Evolutionary conservation across 257 asterid species (phyloP).

Genomic region (Avicennia marina): DNA sequence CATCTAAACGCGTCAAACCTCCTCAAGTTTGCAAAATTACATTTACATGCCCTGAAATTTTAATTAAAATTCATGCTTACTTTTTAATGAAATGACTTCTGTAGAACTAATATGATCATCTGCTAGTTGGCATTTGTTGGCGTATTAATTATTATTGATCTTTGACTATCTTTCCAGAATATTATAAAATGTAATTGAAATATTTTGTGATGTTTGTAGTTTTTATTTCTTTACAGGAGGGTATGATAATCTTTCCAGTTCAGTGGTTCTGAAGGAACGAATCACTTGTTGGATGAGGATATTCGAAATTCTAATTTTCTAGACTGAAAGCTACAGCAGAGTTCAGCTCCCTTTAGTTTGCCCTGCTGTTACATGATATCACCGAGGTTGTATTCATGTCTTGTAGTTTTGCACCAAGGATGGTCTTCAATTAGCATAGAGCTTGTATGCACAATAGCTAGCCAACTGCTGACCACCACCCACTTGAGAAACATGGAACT

Average conservation of each 20-base stretch:
- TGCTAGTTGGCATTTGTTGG: not conserved
- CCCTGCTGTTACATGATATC: slow-evolving; percentile 6
- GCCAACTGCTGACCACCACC: slow-evolving; percentile 29
- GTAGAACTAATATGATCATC: not conserved
- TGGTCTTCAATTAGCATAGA: slow-evolving; percentile 13
- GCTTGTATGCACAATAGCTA: slow-evolving; percentile 40
- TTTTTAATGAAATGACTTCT: not conserved
- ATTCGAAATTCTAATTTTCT: not conserved
- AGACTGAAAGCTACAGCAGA: not conserved
- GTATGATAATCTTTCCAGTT: slow-evolving; percentile 25
- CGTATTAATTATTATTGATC: not conserved
- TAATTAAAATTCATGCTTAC: too few species aligned
- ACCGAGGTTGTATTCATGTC: slow-evolving; percentile 21
- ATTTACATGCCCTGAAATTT: too few species aligned
- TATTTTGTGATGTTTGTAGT: slow-evolving; percentile 7
- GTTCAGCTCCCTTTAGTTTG: slow-evolving; percentile 1
- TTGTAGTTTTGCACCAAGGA: slow-evolving; percentile 11
- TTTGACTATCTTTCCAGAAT: not conserved
- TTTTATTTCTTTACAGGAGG: slow-evolving; percentile 44
- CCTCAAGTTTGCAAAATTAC: too few species aligned
- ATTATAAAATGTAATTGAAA: not conserved
- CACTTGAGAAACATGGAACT: slow-evolving; percentile 16
- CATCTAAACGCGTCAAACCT: too few species aligned
- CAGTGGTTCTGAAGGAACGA: slow-evolving; percentile 11
- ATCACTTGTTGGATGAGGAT: slow-evolving; percentile 15